Evolutionary conservation across 352 stramenopile genomes (phyloP).

Genomic region (Phytopythium sindhum): DNA sequence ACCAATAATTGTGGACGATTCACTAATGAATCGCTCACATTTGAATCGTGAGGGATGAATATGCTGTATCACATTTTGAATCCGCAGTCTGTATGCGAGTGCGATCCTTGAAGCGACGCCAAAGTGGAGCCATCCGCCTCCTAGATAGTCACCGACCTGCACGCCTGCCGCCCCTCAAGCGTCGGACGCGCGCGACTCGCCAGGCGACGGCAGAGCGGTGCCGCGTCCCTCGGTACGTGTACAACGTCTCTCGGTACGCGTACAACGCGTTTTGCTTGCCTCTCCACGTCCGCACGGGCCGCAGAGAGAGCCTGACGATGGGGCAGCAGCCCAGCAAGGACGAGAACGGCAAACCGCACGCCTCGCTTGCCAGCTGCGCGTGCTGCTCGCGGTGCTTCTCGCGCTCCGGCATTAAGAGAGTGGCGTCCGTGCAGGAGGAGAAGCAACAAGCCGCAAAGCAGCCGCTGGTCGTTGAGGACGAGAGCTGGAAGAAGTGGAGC

Average conservation of each 20-base stretch:
- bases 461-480: conserved; percentile 75
- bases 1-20: too few relatives aligned
- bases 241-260: too few relatives aligned
- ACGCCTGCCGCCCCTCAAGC: neutral
- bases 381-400: conserved; percentile 19
- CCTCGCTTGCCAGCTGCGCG: neutral
- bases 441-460: conserved; percentile 20
- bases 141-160: neutral
- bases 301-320: neutral
- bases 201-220: too few relatives aligned
- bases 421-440: neutral
- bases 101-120: neutral
- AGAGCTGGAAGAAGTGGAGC: conserved; percentile 80
- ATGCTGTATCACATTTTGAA: too few relatives aligned
- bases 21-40: neutral
- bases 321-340: conserved; percentile 3
- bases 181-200: neutral
- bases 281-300: neutral
- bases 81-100: neutral
- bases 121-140: neutral
- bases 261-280: too few relatives aligned
- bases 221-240: too few relatives aligned
- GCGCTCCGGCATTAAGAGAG: conserved; percentile 2
- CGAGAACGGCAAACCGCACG: neutral
- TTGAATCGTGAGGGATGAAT: neutral